Conservation (phyloP, 2,329 filamentous ascomycete genomes). For the Alternaria solani region DNA sequence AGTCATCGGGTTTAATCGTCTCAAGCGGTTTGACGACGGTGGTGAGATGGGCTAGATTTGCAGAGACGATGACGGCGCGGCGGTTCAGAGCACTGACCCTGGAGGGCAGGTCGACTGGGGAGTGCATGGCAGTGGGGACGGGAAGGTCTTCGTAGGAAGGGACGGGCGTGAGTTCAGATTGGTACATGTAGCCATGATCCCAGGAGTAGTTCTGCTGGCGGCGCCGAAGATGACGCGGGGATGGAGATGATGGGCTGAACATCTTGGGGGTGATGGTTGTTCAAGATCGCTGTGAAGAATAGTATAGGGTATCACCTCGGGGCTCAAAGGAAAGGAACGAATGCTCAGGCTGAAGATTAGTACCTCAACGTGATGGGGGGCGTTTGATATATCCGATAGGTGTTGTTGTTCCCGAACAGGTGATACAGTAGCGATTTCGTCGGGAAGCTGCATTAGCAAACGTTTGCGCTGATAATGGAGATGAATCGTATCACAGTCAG, state of each 20-base stretch:
- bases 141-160: slow-evolving; percentile 6
- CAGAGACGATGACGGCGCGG: slow-evolving; percentile 10
- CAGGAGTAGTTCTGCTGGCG: slow-evolving; percentile 11
- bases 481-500: neutral
- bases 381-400: neutral
- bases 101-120: slow-evolving; percentile 5
- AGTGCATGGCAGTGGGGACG: neutral
- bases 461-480: neutral
- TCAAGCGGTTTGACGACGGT: slow-evolving; percentile 12
- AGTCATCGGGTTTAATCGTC: neutral
- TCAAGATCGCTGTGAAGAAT: neutral
- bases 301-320: neutral
- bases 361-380: neutral
- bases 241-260: neutral
- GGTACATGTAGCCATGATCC: slow-evolving; percentile 6
- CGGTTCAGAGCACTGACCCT: slow-evolving; percentile 9
- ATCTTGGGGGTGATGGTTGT: neutral
- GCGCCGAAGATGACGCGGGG: neutral
- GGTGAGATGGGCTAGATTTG: slow-evolving; percentile 6
- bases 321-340: neutral
- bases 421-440: neutral
- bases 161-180: neutral
- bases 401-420: neutral
- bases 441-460: neutral
- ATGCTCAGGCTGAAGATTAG: neutral